These are phyloP conservation scores for Aegilops sharonensis DNA, from an alignment of 176 grass and related monocot species.

Conservation along the genomic window DNA sequence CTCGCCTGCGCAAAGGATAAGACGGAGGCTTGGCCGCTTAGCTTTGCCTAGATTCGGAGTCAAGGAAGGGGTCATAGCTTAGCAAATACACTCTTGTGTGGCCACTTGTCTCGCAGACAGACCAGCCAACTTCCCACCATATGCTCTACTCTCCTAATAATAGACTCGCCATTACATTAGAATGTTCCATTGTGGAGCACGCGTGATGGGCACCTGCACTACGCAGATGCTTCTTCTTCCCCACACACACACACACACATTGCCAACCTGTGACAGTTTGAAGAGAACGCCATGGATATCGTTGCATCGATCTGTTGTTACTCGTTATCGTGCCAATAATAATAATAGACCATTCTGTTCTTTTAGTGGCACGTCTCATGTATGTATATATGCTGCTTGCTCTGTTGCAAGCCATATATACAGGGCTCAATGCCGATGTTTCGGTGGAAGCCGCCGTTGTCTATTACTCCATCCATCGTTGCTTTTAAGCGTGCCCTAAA, in stretches of 20 bases:
- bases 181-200: background rate
- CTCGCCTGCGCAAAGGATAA: background rate
- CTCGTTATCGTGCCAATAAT: background rate
- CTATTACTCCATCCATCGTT: background rate
- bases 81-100: background rate
- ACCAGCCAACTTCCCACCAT: background rate
- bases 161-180: background rate
- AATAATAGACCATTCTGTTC: background rate
- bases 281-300: too few species aligned
- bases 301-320: too few species aligned
- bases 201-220: background rate
- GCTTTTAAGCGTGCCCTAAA: conserved; percentile 34
- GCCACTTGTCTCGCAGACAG: background rate
- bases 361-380: background rate
- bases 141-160: background rate
- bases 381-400: background rate
- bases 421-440: background rate
- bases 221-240: background rate
- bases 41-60: conserved; percentile 13
- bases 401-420: background rate
- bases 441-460: background rate
- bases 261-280: background rate
- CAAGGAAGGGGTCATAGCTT: background rate
- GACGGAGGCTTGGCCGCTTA: background rate
- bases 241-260: background rate